Conservation (phyloP, 1,284 basidiomycete species). For the Leccinum subrobustum region DNA sequence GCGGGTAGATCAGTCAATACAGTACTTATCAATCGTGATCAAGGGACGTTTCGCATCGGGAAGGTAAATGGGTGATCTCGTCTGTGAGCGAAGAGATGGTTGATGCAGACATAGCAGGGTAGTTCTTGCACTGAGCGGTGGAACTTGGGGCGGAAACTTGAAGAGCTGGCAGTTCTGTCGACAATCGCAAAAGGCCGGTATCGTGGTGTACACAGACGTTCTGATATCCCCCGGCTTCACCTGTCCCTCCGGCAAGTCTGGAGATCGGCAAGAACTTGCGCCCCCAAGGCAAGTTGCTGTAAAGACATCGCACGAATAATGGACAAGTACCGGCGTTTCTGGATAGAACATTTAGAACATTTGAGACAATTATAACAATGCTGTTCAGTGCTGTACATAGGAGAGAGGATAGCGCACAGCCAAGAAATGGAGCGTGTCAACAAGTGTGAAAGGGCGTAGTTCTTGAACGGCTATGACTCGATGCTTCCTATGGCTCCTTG, state of each 20-base stretch:
- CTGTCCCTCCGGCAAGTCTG: background rate
- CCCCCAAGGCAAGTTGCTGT: background rate
- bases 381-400: background rate
- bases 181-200: background rate
- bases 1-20: background rate
- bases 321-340: background rate
- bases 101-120: background rate
- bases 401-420: background rate
- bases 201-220: background rate
- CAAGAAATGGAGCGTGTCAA: background rate
- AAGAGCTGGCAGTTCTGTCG: background rate
- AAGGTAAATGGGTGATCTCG: background rate
- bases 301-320: background rate
- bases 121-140: too few species aligned
- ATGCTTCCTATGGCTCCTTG: background rate
- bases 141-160: background rate
- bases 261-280: too few species aligned
- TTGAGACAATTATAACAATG: background rate
- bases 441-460: background rate
- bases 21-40: background rate
- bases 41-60: background rate
- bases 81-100: conserved; percentile 3
- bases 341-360: background rate
- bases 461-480: background rate
- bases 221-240: background rate